phyloP scores from a whole-genome alignment of 768 basidiomycete genomes.

The Auricularia cornea region DNA sequence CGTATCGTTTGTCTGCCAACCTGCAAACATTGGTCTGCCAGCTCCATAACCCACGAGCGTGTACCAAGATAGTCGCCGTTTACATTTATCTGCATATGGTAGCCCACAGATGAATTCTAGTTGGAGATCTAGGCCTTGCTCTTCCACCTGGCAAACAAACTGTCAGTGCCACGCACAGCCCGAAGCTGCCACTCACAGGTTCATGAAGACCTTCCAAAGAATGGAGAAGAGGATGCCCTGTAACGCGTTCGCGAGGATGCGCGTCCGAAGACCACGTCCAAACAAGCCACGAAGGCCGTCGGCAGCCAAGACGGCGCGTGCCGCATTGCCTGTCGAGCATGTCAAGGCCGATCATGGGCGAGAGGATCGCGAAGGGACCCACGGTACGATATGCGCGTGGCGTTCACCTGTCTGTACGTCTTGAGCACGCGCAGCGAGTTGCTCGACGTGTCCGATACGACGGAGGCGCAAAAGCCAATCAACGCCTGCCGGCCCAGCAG shows the following conservation, averaged over 20 bases:
- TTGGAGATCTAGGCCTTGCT: neutral
- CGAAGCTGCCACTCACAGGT: constrained; percentile 51
- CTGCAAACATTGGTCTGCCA: no score
- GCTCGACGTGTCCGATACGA: constrained; percentile 76
- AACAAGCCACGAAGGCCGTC: constrained; percentile 80
- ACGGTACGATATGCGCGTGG: constrained; percentile 68
- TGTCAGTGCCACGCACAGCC: neutral
- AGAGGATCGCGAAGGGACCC: neutral
- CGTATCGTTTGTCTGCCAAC: no score
- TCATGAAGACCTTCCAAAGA: constrained; percentile 85
- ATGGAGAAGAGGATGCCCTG: constrained; percentile 89
- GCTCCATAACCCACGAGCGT: no score
- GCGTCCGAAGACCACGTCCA: constrained; percentile 82
- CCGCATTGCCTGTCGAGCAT: constrained; percentile 46
- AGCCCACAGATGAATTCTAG: no score
- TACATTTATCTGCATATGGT: no score
- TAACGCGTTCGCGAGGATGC: constrained; percentile 82
- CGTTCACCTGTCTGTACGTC: constrained; percentile 90
- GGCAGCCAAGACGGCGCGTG: constrained; percentile 58
- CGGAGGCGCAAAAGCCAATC: constrained; percentile 83
- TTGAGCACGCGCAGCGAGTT: constrained; percentile 91
- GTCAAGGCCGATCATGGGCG: neutral
- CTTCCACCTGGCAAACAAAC: neutral
- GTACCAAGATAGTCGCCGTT: no score
- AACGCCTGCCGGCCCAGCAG: constrained; percentile 74